Evolutionary conservation across 495 filamentous ascomycete species (phyloP).

Genomic region (Xylaria grammica): DNA sequence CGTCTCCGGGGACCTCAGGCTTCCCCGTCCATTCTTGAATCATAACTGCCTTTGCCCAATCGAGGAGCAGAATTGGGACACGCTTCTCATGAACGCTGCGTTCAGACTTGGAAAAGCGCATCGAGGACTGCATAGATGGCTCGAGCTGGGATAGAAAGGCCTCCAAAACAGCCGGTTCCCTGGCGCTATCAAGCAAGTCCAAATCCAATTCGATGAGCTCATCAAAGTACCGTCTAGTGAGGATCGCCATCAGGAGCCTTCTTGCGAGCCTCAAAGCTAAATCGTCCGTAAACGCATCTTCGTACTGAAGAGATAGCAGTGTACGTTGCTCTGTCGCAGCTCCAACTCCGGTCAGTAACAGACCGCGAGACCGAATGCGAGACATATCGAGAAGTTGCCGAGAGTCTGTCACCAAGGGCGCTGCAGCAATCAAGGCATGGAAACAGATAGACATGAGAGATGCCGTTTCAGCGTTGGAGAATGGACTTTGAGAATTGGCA

Average conservation of each 20-base stretch:
- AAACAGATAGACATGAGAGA: conserved; percentile 57
- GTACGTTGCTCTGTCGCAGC: conserved; percentile 45
- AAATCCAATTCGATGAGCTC: conserved; percentile 45
- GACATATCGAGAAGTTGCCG: conserved; percentile 56
- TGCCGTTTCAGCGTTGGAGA: conserved; percentile 54
- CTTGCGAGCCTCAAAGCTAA: conserved; percentile 56
- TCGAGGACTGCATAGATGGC: conserved; percentile 41
- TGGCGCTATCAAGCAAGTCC: conserved; percentile 28
- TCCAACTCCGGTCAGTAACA: conserved; percentile 43
- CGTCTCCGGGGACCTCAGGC: conserved; percentile 67
- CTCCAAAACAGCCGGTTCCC: conserved; percentile 50
- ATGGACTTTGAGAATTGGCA: conserved; percentile 38
- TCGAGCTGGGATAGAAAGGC: conserved; percentile 55
- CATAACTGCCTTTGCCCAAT: conserved; percentile 79
- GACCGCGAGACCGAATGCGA: conserved; percentile 53
- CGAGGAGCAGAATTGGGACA: conserved; percentile 65
- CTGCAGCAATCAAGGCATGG: conserved; percentile 57
- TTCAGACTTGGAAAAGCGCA: conserved; percentile 54
- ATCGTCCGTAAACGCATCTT: conserved; percentile 59
- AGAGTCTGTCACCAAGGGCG: conserved; percentile 51
- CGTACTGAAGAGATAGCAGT: conserved; percentile 57
- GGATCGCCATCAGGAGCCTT: conserved; percentile 57
- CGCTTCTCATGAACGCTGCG: conserved; percentile 55
- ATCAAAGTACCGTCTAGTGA: conserved; percentile 52
- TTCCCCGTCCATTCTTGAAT: conserved; percentile 79